These are phyloP conservation scores for Botrytis elliptica DNA, from an alignment of 2,329 filamentous ascomycete genomes.

Conservation along the genomic window DNA sequence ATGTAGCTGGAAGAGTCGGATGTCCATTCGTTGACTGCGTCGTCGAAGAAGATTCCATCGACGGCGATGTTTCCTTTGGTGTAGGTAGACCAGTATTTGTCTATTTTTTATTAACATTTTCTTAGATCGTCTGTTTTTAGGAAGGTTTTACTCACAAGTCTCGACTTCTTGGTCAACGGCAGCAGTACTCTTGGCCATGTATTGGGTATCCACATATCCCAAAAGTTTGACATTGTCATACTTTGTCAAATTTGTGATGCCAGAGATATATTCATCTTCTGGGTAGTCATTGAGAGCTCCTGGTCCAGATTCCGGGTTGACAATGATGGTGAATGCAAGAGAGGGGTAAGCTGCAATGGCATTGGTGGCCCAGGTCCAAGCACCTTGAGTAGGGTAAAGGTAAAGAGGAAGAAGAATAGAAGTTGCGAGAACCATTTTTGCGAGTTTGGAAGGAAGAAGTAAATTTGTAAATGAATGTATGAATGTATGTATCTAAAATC, in stretches of 20 bases:
- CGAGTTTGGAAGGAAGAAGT: background rate
- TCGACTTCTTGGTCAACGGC: conserved; percentile 1
- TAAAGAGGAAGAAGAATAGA: conserved; percentile 21
- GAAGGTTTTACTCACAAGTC: conserved; percentile 6
- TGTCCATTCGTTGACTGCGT: conserved; percentile 4
- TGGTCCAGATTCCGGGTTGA: conserved; percentile 15
- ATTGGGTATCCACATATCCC: conserved; percentile 18
- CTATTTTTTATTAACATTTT: background rate
- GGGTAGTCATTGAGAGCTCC: background rate
- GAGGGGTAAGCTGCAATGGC: conserved; percentile 6
- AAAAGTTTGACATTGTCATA: conserved; percentile 15
- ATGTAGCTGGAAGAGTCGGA: background rate
- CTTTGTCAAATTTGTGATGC: background rate
- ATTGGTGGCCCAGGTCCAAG: conserved; percentile 15
- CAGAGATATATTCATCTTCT: background rate
- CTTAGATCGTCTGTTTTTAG: background rate
- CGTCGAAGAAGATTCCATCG: conserved; percentile 18
- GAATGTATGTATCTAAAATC: background rate
- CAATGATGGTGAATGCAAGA: conserved; percentile 17
- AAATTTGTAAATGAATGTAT: background rate
- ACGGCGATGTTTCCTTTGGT: background rate
- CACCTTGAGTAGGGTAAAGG: conserved; percentile 10
- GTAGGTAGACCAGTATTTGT: conserved; percentile 21
- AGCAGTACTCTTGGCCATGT: background rate
- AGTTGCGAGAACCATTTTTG: conserved; percentile 16